Base-by-base conservation (phyloP, 352 stramenopile genomes). In the Phytophthora megakarya region DNA sequence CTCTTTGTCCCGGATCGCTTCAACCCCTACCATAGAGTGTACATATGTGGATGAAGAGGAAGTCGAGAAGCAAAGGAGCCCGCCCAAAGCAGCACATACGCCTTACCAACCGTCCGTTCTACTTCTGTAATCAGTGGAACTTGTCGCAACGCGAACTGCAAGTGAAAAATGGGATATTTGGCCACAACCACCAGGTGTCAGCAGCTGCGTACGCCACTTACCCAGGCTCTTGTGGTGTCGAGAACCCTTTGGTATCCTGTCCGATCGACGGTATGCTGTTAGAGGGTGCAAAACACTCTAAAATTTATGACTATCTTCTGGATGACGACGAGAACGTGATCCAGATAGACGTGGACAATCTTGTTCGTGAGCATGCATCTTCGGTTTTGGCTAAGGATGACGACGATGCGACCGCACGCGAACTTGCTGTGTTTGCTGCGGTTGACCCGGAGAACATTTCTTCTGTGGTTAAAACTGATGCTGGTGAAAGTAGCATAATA, bases 261-360 rank as follows among this genome's bases (percentile, higher is more conserved):
- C 44, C 26, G 11, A 45, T 66, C 6, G 32, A 49, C 9, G 50
- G 49, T 1, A 67, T 70, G 53, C 23, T 70, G 9, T 16, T 46
- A 1, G 46, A 52, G 3, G 61, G 46, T 2, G 22, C 35, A 3
- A 57, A 54, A 25, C 30, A 39, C 0, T 64, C 53, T 10, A 10
- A n/a, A 0, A 65, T 65, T 19, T 69, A 59, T 42, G 46, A 64
- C 13, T 69, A 55, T 16, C 38, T 56, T 1, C 21, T 69, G 6
- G 23, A 54, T 7, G 28, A 70, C 19, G 53, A 65, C 21, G 40
- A 70, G 23, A 70, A 70, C n/a, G 49, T 56, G 2, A 65, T 70
- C 10, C 54, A 65, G 21, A 30, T n/a, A 0, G 52, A 69, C 22
- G 52, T 69, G 1, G 61, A 60, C 23, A 64, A 69, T 15, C 21